A percentile compares a stretch with the other conserved stretches of the same genome.
phyloP scores from a whole-genome alignment of 2,329 filamentous ascomycete genomes.

The Nannizzia gypsea region DNA sequence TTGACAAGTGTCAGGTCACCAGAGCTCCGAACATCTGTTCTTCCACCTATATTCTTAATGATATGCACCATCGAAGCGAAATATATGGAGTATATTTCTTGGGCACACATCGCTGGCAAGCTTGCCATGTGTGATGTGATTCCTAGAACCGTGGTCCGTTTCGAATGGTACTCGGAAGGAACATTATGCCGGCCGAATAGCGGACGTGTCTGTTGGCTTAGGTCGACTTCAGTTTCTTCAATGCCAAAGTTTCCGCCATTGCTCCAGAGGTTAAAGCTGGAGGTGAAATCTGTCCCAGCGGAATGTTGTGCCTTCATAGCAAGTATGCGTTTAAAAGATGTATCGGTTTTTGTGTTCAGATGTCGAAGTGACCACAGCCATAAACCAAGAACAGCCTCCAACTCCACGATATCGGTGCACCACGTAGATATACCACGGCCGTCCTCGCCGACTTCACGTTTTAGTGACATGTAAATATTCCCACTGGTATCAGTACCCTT shows the following conservation, averaged over 20 bases:
- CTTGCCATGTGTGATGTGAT: slow-evolving; percentile 18
- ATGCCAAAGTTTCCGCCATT: not conserved
- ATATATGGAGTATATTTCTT: slow-evolving; percentile 22
- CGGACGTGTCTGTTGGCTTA: not conserved
- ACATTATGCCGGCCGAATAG: not conserved
- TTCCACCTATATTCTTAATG: slow-evolving; percentile 14
- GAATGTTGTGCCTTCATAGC: not conserved
- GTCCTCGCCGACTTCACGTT: not conserved
- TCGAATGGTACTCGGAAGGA: not conserved
- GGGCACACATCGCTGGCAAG: slow-evolving; percentile 22
- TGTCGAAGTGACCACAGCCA: slow-evolving; percentile 23
- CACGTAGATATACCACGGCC: slow-evolving; percentile 15
- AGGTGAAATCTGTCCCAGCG: not conserved
- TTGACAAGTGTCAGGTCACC: not conserved
- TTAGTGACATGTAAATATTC: slow-evolving; percentile 7
- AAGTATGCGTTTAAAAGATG: not conserved
- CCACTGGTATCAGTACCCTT: not conserved
- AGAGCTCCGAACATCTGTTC: slow-evolving; percentile 12
- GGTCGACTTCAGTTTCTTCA: not conserved
- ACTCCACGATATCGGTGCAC: slow-evolving; percentile 18
- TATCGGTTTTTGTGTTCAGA: not conserved
- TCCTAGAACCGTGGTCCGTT: slow-evolving; percentile 11
- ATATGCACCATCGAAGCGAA: slow-evolving; percentile 17
- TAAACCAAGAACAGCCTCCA: slow-evolving; percentile 26
- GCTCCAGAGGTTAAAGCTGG: not conserved